Percentiles rank a stretch among this genome's conserved stretches.
phyloP scores from a whole-genome alignment of 208 protist species.

The Wallacemonas collosoma region DNA sequence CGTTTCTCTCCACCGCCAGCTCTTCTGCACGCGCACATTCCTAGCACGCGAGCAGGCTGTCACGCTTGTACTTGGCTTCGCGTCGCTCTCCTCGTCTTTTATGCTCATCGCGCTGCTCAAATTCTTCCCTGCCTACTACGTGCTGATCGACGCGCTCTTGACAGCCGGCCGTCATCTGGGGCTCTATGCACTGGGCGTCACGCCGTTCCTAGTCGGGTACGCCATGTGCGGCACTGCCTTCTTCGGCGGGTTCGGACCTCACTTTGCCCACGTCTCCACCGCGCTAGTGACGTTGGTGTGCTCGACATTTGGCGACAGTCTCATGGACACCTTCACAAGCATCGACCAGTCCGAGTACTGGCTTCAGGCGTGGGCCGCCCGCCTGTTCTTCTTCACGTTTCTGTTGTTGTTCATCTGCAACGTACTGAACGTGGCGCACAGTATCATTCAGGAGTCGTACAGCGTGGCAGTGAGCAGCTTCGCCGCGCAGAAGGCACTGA shows the following conservation, averaged over 20 bases:
- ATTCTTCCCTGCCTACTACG: constrained; percentile 46
- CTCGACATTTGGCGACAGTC: constrained; percentile 57
- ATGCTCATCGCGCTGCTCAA: constrained; percentile 47
- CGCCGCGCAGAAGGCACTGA: constrained; percentile 26
- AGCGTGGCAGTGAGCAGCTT: constrained; percentile 29
- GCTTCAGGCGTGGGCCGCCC: constrained; percentile 42
- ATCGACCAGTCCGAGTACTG: constrained; percentile 49
- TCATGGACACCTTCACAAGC: constrained; percentile 55
- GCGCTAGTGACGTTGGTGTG: constrained; percentile 55
- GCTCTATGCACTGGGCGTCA: constrained; percentile 43
- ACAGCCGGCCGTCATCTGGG: constrained; percentile 41
- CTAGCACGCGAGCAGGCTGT: constrained; percentile 35
- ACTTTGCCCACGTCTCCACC: constrained; percentile 36
- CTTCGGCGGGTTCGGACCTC: constrained; percentile 41
- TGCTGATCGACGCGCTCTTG: constrained; percentile 47
- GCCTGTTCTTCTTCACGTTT: constrained; percentile 56
- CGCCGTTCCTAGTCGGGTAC: constrained; percentile 50
- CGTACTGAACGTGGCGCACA: constrained; percentile 62
- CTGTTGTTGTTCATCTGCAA: constrained; percentile 63
- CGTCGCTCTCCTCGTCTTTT: constrained; percentile 39
- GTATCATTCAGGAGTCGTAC: constrained; percentile 71
- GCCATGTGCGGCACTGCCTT: constrained; percentile 51
- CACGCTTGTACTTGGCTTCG: constrained; percentile 57
- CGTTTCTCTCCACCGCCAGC: constrained; percentile 33
- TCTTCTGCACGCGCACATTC: constrained; percentile 20